Conservation (phyloP, 306 rosid species). For the Vigna mungo region DNA sequence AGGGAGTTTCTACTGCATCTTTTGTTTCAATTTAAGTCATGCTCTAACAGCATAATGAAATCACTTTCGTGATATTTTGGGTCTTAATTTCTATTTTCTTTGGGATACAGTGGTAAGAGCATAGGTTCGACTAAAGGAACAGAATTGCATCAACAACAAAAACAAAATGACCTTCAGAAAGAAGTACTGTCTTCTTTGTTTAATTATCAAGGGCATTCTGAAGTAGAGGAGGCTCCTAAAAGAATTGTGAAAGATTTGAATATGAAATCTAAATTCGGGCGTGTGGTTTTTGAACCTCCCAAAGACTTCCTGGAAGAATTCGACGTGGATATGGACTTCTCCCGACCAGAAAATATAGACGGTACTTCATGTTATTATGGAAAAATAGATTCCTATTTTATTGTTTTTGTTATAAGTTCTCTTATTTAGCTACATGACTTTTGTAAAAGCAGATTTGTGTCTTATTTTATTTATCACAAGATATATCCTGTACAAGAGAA, state of each 20-base stretch:
- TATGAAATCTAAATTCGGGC: slow-evolving; percentile 49
- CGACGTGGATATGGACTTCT: slow-evolving; percentile 44
- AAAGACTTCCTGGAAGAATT: slow-evolving; percentile 50
- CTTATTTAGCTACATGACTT: slow-evolving; percentile 23
- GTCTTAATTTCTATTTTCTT: slow-evolving; percentile 37
- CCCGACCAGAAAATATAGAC: slow-evolving; percentile 41
- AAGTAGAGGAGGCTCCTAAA: slow-evolving; percentile 42
- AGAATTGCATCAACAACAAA: slow-evolving; percentile 46
- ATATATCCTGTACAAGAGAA: background rate
- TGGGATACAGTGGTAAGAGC: slow-evolving; percentile 47
- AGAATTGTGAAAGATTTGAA: slow-evolving; percentile 47
- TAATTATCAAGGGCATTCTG: slow-evolving; percentile 49
- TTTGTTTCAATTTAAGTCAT: slow-evolving; percentile 15
- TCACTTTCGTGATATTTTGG: slow-evolving; percentile 43
- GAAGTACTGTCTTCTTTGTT: slow-evolving; percentile 69
- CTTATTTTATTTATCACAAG: slow-evolving; percentile 4
- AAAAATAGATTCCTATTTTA: background rate
- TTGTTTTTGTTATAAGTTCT: background rate
- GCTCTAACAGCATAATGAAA: slow-evolving; percentile 10
- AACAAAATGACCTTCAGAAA: slow-evolving; percentile 61
- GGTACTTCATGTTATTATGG: slow-evolving; percentile 55
- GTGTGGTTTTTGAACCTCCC: slow-evolving; percentile 62
- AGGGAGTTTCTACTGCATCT: slow-evolving; percentile 13
- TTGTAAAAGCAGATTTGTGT: background rate
- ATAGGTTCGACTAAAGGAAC: slow-evolving; percentile 40